Percentiles rank a stretch among this genome's conserved stretches.
Conservation (phyloP, 768 basidiomycete genomes). For the Hygrocybe punicea region DNA sequence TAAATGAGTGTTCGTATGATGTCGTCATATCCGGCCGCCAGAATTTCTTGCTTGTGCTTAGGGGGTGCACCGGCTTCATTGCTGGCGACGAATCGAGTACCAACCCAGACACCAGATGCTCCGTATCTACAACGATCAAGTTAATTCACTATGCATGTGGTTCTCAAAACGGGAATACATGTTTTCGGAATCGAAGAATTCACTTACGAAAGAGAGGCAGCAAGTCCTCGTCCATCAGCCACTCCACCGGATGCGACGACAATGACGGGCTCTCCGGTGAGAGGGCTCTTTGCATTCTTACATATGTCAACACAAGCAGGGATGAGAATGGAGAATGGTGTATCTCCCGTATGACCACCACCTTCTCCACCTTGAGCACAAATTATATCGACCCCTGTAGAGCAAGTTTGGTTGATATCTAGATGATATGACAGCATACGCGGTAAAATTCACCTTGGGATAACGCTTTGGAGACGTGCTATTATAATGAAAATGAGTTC, state of each 20-base stretch:
- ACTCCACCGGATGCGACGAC: constrained; percentile 91
- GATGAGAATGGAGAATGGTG: constrained; percentile 80
- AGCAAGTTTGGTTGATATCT: too few relatives aligned
- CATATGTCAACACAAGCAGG: constrained; percentile 86
- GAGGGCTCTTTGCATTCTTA: constrained; percentile 68
- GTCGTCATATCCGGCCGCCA: constrained; percentile 73
- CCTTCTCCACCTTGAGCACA: constrained; percentile 94
- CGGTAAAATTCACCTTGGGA: constrained; percentile 18
- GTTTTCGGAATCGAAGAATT: too few relatives aligned
- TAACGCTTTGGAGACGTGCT: constrained; percentile 73
- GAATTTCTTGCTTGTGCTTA: constrained; percentile 75
- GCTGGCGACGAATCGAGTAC: constrained; percentile 82
- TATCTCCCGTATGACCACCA: constrained; percentile 83
- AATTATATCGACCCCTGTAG: constrained; percentile 73
- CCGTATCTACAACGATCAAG: neutral
- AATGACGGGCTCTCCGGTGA: constrained; percentile 80
- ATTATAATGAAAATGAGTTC: too few relatives aligned
- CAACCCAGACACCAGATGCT: constrained; percentile 76
- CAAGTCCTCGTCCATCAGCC: constrained; percentile 82
- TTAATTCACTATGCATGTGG: too few relatives aligned
- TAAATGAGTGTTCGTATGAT: constrained; percentile 79
- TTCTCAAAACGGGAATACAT: too few relatives aligned
- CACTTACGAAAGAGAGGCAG: constrained; percentile 75
- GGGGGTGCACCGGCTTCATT: constrained; percentile 79
- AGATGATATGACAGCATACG: too few relatives aligned